Conservation (phyloP, 148 eudicot species). For the Oxyria digyna region DNA sequence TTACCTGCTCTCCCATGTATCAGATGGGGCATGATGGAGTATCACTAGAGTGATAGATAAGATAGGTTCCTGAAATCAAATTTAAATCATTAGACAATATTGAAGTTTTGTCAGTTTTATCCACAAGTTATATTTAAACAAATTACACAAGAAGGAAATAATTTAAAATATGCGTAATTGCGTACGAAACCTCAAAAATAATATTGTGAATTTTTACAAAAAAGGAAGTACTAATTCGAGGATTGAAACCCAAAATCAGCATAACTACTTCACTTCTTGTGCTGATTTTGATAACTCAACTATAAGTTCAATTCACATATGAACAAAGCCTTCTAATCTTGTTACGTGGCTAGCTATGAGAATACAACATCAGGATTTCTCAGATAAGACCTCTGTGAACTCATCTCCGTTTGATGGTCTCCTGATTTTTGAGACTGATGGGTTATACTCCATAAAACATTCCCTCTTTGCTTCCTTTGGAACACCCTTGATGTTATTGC, state of each 20-base stretch:
- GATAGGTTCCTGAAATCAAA: neutral
- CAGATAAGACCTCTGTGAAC: constrained; percentile 14
- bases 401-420: constrained; percentile 15
- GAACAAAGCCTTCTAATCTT: neutral
- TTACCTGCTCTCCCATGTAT: neutral
- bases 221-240: neutral
- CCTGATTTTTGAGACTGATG: constrained; percentile 10
- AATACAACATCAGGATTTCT: constrained; percentile 52
- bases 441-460: constrained; percentile 49
- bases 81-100: no score
- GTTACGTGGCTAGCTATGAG: constrained; percentile 5
- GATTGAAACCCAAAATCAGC: neutral
- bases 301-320: neutral
- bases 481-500: constrained; percentile 18
- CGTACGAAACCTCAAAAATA: no score
- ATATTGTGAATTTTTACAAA: no score
- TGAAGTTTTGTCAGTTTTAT: neutral
- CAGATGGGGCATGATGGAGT: neutral
- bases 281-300: neutral
- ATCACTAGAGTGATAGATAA: neutral
- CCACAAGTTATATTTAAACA: no score
- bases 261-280: neutral
- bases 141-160: no score
- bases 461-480: constrained; percentile 17
- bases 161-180: no score